Evolutionary conservation across 306 rosid genomes (phyloP), one percentile per base, ranked within the genome.

Genomic region (Prunus fruticosa): DNA sequence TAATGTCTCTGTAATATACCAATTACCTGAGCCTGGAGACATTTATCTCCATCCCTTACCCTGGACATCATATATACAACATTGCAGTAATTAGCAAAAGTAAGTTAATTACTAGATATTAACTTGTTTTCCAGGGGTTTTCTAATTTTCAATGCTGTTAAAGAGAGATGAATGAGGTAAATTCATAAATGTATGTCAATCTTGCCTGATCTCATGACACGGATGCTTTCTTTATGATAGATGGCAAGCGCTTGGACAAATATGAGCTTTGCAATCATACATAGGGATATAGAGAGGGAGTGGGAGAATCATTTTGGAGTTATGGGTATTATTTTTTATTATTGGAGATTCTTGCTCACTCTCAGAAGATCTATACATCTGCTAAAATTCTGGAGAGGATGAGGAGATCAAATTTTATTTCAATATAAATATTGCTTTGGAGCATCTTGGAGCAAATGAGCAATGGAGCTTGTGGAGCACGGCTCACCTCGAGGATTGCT

Each of bases 391-490:
- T 91, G 97, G 96, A 96, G 90, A 81, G 99, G 97, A 96, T 91
- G 97, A 75, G 93, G 90, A 86, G 92, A 84, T 76, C 96, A 86
- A 89, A 86, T 87, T 92, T 96, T 88, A 82, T 81, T 92, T 96
- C 93, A 91, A 89, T 87, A 89, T 85, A 86, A 79, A 85, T 82
- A 82, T 86, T 79, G 97, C 99, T 89, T 87, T 90, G 99, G 99
- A 96, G 99, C 99, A 89, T 85, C 89, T 86, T 88, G 99, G 99
- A 96, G 99, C 99, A 90, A 89, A 92, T 95, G 97, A 95, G 97
- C 97, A 83, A 92, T 92, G 99, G 97, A 96, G 97, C 97, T 92
- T 91, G 91, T 87, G 99, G 98, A 92, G 99, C 96, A 91, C 43
- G 87, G 98, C 97, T 96, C 99, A 89, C 88, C 89, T 96, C 91